phyloP scores from a whole-genome alignment of 441 rosid genomes.

The Gossypium gossypioides region DNA sequence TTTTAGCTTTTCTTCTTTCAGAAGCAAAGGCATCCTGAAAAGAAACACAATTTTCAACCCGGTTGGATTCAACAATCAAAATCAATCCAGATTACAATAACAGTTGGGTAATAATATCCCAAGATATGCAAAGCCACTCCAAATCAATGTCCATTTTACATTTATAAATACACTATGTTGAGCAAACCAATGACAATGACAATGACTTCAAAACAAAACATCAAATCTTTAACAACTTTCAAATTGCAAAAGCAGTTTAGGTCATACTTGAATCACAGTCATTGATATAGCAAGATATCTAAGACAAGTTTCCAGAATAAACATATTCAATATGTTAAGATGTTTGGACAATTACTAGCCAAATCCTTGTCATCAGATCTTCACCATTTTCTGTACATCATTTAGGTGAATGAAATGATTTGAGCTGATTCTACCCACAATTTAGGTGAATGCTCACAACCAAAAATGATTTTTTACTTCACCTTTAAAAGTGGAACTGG shows the following conservation, averaged over 20 bases:
- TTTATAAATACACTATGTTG: background rate
- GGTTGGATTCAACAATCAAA: conserved; percentile 11
- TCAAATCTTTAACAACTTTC: background rate
- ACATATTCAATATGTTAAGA: background rate
- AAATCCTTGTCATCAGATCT: conserved; percentile 2
- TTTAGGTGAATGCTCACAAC: background rate
- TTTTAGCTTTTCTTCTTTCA: conserved; percentile 95
- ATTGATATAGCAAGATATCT: background rate
- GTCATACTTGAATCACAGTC: background rate
- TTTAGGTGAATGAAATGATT: background rate
- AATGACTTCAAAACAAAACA: background rate
- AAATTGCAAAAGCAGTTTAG: background rate
- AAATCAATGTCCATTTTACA: background rate
- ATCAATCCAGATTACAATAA: background rate
- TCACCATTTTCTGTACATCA: background rate
- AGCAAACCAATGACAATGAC: background rate
- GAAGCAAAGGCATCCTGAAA: conserved; percentile 80
- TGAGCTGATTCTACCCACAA: background rate
- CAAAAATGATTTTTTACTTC: conserved; percentile 7
- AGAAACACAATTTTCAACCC: conserved; percentile 12
- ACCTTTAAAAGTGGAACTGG: conserved; percentile 94
- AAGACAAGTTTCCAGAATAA: background rate
- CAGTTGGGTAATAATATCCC: background rate
- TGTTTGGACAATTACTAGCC: background rate
- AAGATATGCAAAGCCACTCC: background rate